Base-by-base conservation (phyloP, 106 monocot genomes). In the Dioscorea zingiberensis region DNA sequence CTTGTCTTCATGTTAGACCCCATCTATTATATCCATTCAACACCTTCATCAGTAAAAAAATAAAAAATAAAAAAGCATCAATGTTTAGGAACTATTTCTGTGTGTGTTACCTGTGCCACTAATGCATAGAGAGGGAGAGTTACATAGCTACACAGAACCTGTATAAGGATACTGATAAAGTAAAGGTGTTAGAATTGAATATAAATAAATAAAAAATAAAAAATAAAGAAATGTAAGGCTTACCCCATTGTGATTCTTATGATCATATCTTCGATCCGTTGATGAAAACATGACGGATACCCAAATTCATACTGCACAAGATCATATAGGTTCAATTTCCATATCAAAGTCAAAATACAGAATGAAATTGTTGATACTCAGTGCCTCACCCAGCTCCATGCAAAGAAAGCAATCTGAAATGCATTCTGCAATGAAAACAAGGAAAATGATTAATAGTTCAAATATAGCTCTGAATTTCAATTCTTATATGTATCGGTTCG, bases 51-150 rank as follows among this genome's bases (percentile, higher is more conserved):
- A 2, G 13, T 58, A 3, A 58, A 22, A 21, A 57, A n/a, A n/a
- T n/a, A n/a, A n/a, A n/a, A n/a, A n/a, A n/a, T n/a, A n/a, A n/a
- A n/a, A 45, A 11, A 11, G 26, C 2, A 47, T 19, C 29, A 3
- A 0, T 10, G 29, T 32, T n/a, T 48, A 15, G 0, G 1, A 4
- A 53, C 19, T 53, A 28, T 14, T 67, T 16, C 17, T 21, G 5
- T 9, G 16, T 21, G 44, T 12, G 21, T 30, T 60, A 75, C 80
- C 80, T 80, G 80, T 16, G 70, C 75, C 44, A 80, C 80, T 55
- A 80, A 55, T 8, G 80, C 70, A 29, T 80, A 80, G 27, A 75
- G 80, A 30, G 80, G 80, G 14, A 80, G 74, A 1, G 74, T 80
- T 21, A 74, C 74, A 53, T 80, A 80, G 69, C 80, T 80, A 49